phyloP scores from a whole-genome alignment of 768 basidiomycete species.

The Calocybe cyanea region DNA sequence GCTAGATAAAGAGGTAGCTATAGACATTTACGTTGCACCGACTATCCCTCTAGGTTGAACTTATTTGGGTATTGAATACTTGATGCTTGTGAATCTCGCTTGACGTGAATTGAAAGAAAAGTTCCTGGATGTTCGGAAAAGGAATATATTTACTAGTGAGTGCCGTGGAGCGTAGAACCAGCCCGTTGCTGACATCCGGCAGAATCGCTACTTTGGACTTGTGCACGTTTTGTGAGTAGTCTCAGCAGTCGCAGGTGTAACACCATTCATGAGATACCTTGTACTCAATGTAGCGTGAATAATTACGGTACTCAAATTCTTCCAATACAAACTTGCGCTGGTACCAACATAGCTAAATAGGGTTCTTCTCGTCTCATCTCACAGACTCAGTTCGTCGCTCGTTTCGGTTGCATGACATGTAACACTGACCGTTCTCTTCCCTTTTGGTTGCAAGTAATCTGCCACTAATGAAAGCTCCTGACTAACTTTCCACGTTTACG shows the following conservation, averaged over 20 bases:
- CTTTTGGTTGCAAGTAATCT: too few species aligned
- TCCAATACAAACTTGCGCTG: neutral
- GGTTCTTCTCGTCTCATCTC: constrained; percentile 37
- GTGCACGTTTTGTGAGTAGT: constrained; percentile 32
- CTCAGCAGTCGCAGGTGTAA: too few species aligned
- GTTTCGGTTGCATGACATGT: too few species aligned
- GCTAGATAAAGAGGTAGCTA: constrained; percentile 45
- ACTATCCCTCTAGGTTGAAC: constrained; percentile 32
- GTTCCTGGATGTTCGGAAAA: constrained; percentile 55
- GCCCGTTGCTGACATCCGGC: constrained; percentile 1
- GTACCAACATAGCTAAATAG: constrained; percentile 18
- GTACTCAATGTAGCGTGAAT: constrained; percentile 49
- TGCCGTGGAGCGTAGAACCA: neutral
- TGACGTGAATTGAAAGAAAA: constrained; percentile 29
- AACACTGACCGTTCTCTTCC: too few species aligned
- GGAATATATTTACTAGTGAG: constrained; percentile 49
- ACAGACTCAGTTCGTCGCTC: too few species aligned
- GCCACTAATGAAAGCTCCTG: too few species aligned
- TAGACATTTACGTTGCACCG: too few species aligned
- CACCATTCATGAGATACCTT: too few species aligned
- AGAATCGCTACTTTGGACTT: constrained; percentile 63
- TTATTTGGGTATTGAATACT: constrained; percentile 47
- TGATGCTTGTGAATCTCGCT: neutral
- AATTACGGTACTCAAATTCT: constrained; percentile 38
- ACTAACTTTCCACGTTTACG: too few species aligned